Conservation (phyloP, 1,139 yeast genomes). For the Suhomyces yuchorum region DNA sequence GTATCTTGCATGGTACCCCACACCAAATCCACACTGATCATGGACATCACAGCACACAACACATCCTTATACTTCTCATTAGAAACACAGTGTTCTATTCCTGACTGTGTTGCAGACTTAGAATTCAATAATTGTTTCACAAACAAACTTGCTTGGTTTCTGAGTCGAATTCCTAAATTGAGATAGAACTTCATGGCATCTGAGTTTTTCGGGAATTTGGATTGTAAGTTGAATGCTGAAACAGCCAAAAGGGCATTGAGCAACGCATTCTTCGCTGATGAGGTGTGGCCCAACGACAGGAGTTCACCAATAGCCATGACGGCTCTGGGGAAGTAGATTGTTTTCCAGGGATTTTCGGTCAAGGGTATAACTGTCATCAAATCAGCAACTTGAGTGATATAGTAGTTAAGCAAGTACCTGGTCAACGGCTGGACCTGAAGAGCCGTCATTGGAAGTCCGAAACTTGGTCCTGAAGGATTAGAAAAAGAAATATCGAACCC, state of each 20-base stretch:
- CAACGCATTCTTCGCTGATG: conserved; percentile 75
- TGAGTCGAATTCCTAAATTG: conserved; percentile 69
- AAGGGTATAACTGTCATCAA: conserved; percentile 85
- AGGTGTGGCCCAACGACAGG: conserved; percentile 71
- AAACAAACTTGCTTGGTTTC: conserved; percentile 74
- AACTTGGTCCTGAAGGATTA: conserved; percentile 23
- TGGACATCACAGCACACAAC: conserved; percentile 77
- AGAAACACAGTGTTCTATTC: conserved; percentile 54
- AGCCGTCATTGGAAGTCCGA: conserved; percentile 61
- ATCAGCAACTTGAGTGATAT: conserved; percentile 79
- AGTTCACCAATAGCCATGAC: conserved; percentile 79
- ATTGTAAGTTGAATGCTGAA: conserved; percentile 77
- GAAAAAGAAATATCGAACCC: conserved; percentile 42
- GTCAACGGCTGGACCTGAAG: conserved; percentile 66
- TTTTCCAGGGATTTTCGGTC: conserved; percentile 85
- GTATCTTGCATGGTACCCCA: conserved; percentile 94
- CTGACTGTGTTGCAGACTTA: conserved; percentile 35
- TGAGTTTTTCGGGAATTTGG: conserved; percentile 62
- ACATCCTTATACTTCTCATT: conserved; percentile 82
- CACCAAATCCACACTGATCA: conserved; percentile 86
- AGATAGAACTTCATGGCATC: conserved; percentile 69
- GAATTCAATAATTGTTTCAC: conserved; percentile 51
- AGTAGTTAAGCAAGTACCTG: conserved; percentile 69
- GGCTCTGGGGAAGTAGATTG: conserved; percentile 81
- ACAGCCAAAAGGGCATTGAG: conserved; percentile 81